Evolutionary conservation across 208 protist genomes (phyloP), one percentile per base, ranked within the genome.

Genomic region (Leishmania guyanensis): DNA sequence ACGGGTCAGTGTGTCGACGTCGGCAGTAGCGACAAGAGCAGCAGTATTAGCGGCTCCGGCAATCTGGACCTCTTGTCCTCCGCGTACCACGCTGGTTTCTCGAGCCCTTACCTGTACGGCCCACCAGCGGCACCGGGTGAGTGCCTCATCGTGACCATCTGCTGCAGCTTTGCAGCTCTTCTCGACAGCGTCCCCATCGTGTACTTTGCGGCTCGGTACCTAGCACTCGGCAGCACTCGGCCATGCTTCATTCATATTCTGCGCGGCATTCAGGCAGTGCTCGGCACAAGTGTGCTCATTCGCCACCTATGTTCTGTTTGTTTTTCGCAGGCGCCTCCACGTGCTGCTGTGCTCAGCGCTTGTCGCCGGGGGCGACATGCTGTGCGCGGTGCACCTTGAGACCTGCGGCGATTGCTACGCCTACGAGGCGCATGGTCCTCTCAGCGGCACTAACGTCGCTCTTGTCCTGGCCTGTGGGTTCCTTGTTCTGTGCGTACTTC

Each of bases 181-280:
- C 16, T 94, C 0, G 66, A 72, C 6, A 77, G 72, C 29, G 78
- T 89, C 17, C 71, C 88, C 29, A 83, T 92, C 26, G 82, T 85
- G 70, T 95, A 90, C 79, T 94, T 95, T 70, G 85, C 88, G 17
- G 88, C 83, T 3, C 91, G 93, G 4, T 86, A 88, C 36, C 66
- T 94, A 3, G 90, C 87, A 58, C 74, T 84, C 29, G 81, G 84
- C 50, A 89, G 88, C 46, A 71, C 79, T 9, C 83, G 81, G 1
- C 88, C 87, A 16, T 76, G 82, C 26, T 95, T 94, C 86, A 84
- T 90, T 36, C 87, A 89, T 51, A 36, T 95, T 16, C 62, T 93
- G 58, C 89, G 88, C 58, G 69, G 56, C 10, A 54, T 81, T 33
- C 90, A 97, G 50, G 69, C 91, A 9, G 33, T 90, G 39, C 58